Base-by-base conservation (phyloP, 1,284 basidiomycete species). In the Melampsora larici-populina region DNA sequence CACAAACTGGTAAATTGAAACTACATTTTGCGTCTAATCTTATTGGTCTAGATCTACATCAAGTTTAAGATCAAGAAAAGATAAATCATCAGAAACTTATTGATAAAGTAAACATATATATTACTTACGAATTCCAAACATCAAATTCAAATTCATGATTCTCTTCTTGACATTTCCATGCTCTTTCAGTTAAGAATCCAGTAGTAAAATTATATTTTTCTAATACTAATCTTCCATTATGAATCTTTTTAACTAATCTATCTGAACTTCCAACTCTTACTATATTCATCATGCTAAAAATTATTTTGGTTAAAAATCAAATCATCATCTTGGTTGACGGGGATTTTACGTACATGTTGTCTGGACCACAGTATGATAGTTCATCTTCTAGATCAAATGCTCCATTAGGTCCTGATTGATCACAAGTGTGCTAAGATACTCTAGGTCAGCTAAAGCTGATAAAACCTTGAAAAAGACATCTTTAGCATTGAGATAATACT, bases 211-310 rank as follows among this genome's bases (percentile, higher is more conserved):
- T 75, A 36, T 75, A 75, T 49, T 75, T 75, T 11, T 75, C 63
- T 40, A 29, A 49, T 15, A 75, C 63, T 64, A 51, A 51, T 24
- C 40, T 26, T 13, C 72, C 72, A 31, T 75, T 75, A 65, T 75
- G 63, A n/a, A 75, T 58, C 40, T 75, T 62, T 29, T 33, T 75
- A 11, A 46, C 55, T 1, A 75, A 21, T 58, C 58, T 75, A 29
- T 73, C 64, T 67, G 31, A 51, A 55, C 29, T 21, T 58, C 66
- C 66, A 31, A 75, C 46, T 51, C 48, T 48, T n/a, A 75, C 72
- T 31, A 75, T 75, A 36, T 67, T 75, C 72, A 75, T 75, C 72
- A 75, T 75, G 15, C 72, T 75, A 49, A 11, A 40, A 60, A 9
- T n/a, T 24, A 0, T 60, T 60, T 60, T n/a, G 17, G n/a, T 66